phyloP scores from a whole-genome alignment of 129 eudicot genomes.

The Artemisia argyi region DNA sequence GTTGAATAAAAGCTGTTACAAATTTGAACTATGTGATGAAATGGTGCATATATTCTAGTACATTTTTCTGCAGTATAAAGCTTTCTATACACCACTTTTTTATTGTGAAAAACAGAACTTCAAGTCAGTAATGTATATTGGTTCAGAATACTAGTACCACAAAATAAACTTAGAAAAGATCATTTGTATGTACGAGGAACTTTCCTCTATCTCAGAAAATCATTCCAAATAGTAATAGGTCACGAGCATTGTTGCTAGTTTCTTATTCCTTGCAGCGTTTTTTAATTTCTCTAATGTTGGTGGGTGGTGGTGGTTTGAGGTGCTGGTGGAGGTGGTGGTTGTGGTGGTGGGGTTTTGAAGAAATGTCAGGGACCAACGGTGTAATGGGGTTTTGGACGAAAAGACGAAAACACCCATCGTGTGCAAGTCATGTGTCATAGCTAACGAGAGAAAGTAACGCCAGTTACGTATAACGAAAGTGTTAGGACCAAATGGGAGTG shows the following conservation, averaged over 20 bases:
- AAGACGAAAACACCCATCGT: too few species aligned
- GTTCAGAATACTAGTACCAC: slow-evolving; percentile 11
- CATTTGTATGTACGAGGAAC: slow-evolving; percentile 30
- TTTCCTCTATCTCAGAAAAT: slow-evolving; percentile 21
- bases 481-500: too few species aligned
- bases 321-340: too few species aligned
- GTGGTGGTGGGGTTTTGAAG: too few species aligned
- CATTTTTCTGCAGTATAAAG: slow-evolving; percentile 18
- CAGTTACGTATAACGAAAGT: too few species aligned
- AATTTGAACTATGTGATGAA: background rate
- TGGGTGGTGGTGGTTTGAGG: too few species aligned
- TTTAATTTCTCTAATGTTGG: slow-evolving; percentile 62
- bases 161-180: slow-evolving; percentile 4
- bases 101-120: slow-evolving; percentile 15
- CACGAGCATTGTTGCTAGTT: slow-evolving; percentile 75
- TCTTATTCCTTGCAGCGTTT: slow-evolving; percentile 76
- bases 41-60: background rate
- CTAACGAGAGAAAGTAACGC: too few species aligned
- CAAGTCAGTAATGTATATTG: slow-evolving; percentile 27
- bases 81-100: slow-evolving; percentile 27
- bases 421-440: too few species aligned
- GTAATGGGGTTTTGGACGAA: too few species aligned
- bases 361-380: too few species aligned
- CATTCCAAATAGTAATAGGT: slow-evolving; percentile 32
- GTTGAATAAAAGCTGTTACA: too few species aligned